These are phyloP conservation scores for Leccinum subrobustum DNA, from an alignment of 1,284 basidiomycete genomes.

Conservation along the genomic window DNA sequence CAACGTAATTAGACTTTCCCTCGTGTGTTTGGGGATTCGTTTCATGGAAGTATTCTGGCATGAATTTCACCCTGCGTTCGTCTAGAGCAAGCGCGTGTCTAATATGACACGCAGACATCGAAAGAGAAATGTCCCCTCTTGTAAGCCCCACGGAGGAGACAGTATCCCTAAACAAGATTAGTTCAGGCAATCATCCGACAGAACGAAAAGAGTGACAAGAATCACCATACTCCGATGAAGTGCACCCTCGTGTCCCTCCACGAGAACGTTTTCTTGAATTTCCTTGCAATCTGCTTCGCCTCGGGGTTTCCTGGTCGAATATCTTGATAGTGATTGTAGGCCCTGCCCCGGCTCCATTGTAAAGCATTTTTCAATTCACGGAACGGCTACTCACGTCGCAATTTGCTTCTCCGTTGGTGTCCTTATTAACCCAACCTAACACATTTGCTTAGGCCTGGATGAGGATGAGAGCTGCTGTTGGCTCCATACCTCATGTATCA, in stretches of 20 bases:
- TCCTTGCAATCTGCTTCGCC: background rate
- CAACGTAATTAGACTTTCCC: constrained; percentile 12
- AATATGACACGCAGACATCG: constrained; percentile 21
- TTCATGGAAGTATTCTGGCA: constrained; percentile 15
- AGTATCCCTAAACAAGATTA: constrained; percentile 35
- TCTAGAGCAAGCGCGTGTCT: background rate
- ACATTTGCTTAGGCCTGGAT: background rate
- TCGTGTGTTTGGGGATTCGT: constrained; percentile 7
- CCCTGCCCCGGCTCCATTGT: constrained; percentile 23
- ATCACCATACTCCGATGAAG: constrained; percentile 38
- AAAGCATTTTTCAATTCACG: background rate
- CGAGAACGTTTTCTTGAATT: background rate
- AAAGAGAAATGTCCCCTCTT: constrained; percentile 19
- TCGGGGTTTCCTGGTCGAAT: constrained; percentile 3
- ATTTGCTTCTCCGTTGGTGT: constrained; percentile 17
- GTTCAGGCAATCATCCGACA: too few relatives aligned
- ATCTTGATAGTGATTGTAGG: constrained; percentile 34
- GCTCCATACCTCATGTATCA: constrained; percentile 36
- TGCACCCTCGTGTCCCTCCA: constrained; percentile 26
- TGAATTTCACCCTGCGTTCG: background rate
- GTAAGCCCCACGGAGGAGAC: constrained; percentile 16
- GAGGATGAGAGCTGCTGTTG: background rate
- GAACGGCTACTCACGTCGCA: constrained; percentile 1
- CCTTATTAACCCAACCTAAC: constrained; percentile 17
- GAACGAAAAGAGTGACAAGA: background rate